Base-by-base conservation (phyloP, 2,329 filamentous ascomycete species). In the Alternaria hordeiaustralica region DNA sequence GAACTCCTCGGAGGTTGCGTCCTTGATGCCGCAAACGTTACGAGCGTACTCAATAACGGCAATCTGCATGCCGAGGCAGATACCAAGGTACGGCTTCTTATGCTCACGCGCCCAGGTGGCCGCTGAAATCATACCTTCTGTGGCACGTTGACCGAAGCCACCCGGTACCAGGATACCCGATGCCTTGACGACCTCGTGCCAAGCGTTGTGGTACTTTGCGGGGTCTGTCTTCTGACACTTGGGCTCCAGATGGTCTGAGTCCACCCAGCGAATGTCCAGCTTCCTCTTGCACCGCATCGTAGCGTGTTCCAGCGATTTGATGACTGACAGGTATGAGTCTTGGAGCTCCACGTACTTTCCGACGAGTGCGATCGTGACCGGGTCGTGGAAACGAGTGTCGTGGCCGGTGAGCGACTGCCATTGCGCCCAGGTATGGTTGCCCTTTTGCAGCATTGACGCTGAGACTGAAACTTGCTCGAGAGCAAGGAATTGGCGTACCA, bases 41-140 rank as follows among this genome's bases (percentile, higher is more conserved):
- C 94, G 89, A 2, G 94, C 93, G 71, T 89, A 93, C 80, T 98
- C 94, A 70, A 97, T 91, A 50, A 97, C 93, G 20, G 95, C 94
- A 50, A 97, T 87, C 79, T 98, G 96, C 90, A 97, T 93, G 61
- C 94, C 94, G 21, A 97, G 84, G 78, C 95, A 97, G 67, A 98
- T 91, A 63, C 96, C 96, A 1, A 98, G 86, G 82, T 91, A 97
- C 2, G 94, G 94, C 4, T 88, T 88, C 66, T 91, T 90, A 72
- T 93, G 90, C 69, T 91, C 90, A 60, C 96, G 90, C 2, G 95
- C 94, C 90, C 92, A 97, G 68, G 90, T 90, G n/a, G 92, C 91
- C 4, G 91, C 92, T 59, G 88, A 84, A 74, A 98, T 90, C 94
- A 98, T 98, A 66, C 96, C 96, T 77, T 95, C 90, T 0, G 89